Evolutionary conservation across 208 protist species (phyloP), one percentile per base, ranked within the genome.

Genomic region (Leishmania lainsoni): DNA sequence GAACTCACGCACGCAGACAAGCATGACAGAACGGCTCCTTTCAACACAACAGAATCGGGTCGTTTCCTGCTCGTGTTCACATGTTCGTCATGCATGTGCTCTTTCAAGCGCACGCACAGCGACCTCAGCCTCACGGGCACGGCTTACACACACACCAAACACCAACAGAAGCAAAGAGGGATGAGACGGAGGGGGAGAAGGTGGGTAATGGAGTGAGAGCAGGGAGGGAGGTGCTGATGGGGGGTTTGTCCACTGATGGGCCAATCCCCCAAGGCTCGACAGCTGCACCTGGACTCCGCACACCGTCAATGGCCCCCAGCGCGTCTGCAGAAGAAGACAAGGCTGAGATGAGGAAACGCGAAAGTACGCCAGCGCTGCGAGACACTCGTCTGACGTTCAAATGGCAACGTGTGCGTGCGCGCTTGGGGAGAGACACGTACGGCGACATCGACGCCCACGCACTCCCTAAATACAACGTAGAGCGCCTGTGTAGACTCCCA

Each of bases 1-100:
- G 45, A 90, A 84, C 84, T 91, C 88, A 17, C 87, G 80, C 49
- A 93, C 63, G 22, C 71, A 89, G n/a, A 93, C 90, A n/a, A 87
- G 78, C 88, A 91, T 93, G 20, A n/a, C 45, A 32, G 9, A 52
- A 17, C 10, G 22, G 20, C 8, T 29, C n/a, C 26, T 52, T 51
- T 16, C 29, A 5, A 26, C 29, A 68, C 20, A 68, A 20, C 61
- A 29, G 39, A 39, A 20, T 5, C 29, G 5, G 42, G 42, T 12
- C 61, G 9, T 54, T 54, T 26, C 1, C 22, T 14, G 22, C 29
- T 52, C 22, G 20, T 52, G 42, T 20, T 16, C 2, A 17, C 69
- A 10, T 26, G 69, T 51, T 51, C n/a, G 42, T 12, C 35, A 52
- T 26, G 26, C 32, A 22, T 48, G 54, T 16, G 22, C 69, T 49